phyloP scores from a whole-genome alignment of 768 basidiomycete genomes.

The Suillus subluteus region DNA sequence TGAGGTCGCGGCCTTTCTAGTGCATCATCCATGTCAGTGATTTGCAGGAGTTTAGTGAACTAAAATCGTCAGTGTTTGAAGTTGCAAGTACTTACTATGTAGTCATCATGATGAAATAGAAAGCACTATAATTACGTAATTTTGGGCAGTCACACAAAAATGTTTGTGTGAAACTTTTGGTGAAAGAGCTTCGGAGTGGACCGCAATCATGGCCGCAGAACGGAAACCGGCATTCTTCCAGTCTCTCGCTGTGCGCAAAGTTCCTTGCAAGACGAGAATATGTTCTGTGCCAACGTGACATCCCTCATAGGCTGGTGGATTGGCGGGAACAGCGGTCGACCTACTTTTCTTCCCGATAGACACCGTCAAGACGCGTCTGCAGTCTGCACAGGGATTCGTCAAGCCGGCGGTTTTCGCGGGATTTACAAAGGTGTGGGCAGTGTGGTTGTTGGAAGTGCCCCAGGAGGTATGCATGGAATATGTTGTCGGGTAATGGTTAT shows the following conservation, averaged over 20 bases:
- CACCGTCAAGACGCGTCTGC: constrained; percentile 94
- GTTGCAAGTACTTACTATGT: not conserved
- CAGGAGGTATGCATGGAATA: constrained; percentile 69
- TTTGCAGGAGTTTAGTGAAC: not conserved
- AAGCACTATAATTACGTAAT: not conserved
- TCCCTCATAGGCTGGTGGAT: constrained; percentile 71
- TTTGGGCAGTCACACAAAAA: not conserved
- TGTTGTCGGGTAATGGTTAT: not conserved
- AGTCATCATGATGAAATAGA: constrained; percentile 6
- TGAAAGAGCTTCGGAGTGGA: constrained; percentile 3
- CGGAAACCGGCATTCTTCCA: constrained; percentile 47
- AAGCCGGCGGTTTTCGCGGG: constrained; percentile 87
- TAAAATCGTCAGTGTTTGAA: not conserved
- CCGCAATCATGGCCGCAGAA: constrained; percentile 29
- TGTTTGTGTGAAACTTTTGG: not conserved
- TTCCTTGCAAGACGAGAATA: constrained; percentile 17
- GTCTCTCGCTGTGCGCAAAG: constrained; percentile 47
- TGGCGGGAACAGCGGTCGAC: constrained; percentile 94
- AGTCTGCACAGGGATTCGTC: constrained; percentile 85
- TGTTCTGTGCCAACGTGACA: constrained; percentile 16
- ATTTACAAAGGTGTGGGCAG: constrained; percentile 95
- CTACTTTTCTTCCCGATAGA: constrained; percentile 96
- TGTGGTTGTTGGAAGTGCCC: constrained; percentile 92
- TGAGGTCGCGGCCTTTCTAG: constrained; percentile 47
- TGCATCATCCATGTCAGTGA: constrained; percentile 60